phyloP scores from a whole-genome alignment of 148 eudicot genomes.

The Vaccinium myrtillus region DNA sequence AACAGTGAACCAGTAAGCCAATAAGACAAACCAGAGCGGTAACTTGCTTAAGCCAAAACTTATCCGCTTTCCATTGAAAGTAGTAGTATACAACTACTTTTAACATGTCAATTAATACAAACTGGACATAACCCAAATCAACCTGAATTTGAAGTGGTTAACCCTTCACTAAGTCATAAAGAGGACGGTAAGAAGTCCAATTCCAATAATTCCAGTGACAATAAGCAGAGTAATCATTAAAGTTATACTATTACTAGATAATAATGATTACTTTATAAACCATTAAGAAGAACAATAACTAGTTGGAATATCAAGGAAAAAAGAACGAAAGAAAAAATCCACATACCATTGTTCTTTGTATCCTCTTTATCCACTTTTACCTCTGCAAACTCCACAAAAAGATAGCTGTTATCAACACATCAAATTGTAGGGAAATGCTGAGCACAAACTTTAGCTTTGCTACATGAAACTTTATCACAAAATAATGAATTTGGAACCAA shows the following conservation, averaged over 20 bases:
- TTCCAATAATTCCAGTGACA: background rate
- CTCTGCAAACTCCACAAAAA: slow-evolving; percentile 50
- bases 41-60: background rate
- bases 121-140: slow-evolving; percentile 2
- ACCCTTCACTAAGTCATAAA: background rate
- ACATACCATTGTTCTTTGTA: slow-evolving; percentile 63
- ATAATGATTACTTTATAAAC: background rate
- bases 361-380: slow-evolving; percentile 89
- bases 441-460: slow-evolving; percentile 11
- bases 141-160: slow-evolving; percentile 2
- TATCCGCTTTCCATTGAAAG: background rate
- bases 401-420: slow-evolving; percentile 3
- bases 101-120: background rate
- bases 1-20: background rate
- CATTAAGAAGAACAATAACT: background rate
- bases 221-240: slow-evolving; percentile 1
- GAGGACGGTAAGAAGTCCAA: background rate
- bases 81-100: background rate
- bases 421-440: slow-evolving; percentile 7
- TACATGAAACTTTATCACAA: slow-evolving; percentile 3
- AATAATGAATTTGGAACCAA: slow-evolving; percentile 7
- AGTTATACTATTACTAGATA: background rate
- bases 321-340: slow-evolving; percentile 5
- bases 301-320: background rate
- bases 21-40: background rate